Evolutionary conservation across 345 rosid species (phyloP).

Genomic region (Diplotaxis tenuifolia): DNA sequence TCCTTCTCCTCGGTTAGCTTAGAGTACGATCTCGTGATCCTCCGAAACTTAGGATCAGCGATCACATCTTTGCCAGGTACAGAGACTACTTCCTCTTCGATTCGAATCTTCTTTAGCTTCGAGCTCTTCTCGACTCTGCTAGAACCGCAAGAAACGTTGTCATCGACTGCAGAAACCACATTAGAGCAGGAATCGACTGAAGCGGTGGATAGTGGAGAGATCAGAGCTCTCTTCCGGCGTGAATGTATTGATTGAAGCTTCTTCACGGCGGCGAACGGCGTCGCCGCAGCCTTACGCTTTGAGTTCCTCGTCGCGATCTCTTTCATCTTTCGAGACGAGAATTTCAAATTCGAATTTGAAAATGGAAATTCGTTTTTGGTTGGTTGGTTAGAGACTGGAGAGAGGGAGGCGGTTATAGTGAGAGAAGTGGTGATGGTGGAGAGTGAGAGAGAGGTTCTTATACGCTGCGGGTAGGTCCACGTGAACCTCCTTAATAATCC

Average conservation of each 20-base stretch:
- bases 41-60: slow-evolving; percentile 39
- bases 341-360: slow-evolving; percentile 28
- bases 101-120: slow-evolving; percentile 42
- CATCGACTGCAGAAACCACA: slow-evolving; percentile 38
- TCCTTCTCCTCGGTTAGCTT: slow-evolving; percentile 41
- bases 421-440: slow-evolving; percentile 11
- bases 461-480: slow-evolving; percentile 37
- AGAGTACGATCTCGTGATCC: slow-evolving; percentile 51
- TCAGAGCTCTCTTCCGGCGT: slow-evolving; percentile 44
- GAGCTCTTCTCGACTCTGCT: slow-evolving; percentile 42
- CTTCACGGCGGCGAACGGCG: slow-evolving; percentile 37
- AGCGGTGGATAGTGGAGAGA: slow-evolving; percentile 43
- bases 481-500: slow-evolving; percentile 21
- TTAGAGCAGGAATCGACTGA: slow-evolving; percentile 42
- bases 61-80: slow-evolving; percentile 22
- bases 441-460: slow-evolving; percentile 16
- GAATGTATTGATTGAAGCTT: slow-evolving; percentile 56
- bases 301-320: slow-evolving; percentile 27
- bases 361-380: slow-evolving; percentile 28
- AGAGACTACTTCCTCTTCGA: slow-evolving; percentile 34
- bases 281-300: slow-evolving; percentile 32
- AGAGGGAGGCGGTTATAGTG: slow-evolving; percentile 35
- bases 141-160: slow-evolving; percentile 49
- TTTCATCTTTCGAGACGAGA: slow-evolving; percentile 21
- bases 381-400: slow-evolving; percentile 20